Base-by-base conservation (phyloP, 345 rosid species). In the Pistacia vera region DNA sequence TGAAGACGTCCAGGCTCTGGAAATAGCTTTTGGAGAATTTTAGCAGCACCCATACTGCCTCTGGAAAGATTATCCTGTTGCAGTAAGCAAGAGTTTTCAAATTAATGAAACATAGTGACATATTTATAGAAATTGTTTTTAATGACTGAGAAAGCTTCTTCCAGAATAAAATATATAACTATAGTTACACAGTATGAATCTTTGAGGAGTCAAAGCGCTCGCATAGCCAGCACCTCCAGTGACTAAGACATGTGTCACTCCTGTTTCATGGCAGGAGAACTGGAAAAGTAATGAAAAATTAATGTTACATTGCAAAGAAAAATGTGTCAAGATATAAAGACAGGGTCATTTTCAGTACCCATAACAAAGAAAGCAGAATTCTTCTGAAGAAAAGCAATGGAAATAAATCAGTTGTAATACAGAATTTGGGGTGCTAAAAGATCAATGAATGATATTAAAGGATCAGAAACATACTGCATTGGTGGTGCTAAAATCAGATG, bases 1-100 rank as follows among this genome's bases (percentile, higher is more conserved):
- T 90, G 94, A 71, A 90, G 90, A 79, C 82, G 81, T 75, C 92
- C 90, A 18, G 88, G 87, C 70, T 83, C 87, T 0, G 89, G 90
- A 77, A 85, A 90, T 65, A 86, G 67, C 68, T 83, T 83, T 77
- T 86, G 88, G 72, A 88, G 74, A 61, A 88, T 79, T 77, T 81
- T 86, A 73, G 88, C 88, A 2, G 92, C 92, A n/a, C 82, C 92
- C 0, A 86, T 59, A 75, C 88, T 90, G 22, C 94, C 92, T 18
- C 99, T 92, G 63, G 99, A 96, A 64, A 96, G 98, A 70, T 96
- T 93, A 80, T 96, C 99, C 99, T 96, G 90, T 70, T 28, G 30
- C 30, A 28, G 30, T 28, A 28, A 28, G 30, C 30, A 28, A 30
- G 51, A 36, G 35, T 20, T n/a, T 38, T 44, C 38, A 68, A 25